Conservation (phyloP, 2,329 filamentous ascomycete species). For the Xylaria sp. region DNA sequence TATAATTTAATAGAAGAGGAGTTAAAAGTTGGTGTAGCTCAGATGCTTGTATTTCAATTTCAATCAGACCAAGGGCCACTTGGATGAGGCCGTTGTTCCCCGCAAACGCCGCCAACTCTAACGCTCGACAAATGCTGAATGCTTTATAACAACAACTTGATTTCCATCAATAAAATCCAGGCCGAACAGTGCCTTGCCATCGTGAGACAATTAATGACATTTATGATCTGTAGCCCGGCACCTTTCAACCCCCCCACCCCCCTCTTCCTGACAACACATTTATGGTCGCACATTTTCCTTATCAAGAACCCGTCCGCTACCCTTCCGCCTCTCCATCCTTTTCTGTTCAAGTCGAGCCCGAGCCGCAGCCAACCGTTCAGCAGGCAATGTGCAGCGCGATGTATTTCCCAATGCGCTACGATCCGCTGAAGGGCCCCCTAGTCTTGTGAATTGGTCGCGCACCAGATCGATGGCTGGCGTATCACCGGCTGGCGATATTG, state of each 20-base stretch:
- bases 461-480: constrained; percentile 58
- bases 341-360: constrained; percentile 66
- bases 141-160: constrained; percentile 26
- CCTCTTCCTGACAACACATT: constrained; percentile 5
- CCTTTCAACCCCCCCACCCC: background rate
- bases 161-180: constrained; percentile 22
- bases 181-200: constrained; percentile 19
- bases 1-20: constrained; percentile 1
- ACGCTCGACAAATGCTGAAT: constrained; percentile 30
- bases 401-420: constrained; percentile 51
- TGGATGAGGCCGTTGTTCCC: constrained; percentile 34
- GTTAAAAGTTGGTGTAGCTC: constrained; percentile 23
- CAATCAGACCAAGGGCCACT: constrained; percentile 14
- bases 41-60: constrained; percentile 27
- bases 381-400: constrained; percentile 59
- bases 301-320: constrained; percentile 37
- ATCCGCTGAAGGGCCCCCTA: constrained; percentile 55
- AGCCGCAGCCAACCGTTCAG: constrained; percentile 64
- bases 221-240: background rate
- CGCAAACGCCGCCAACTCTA: constrained; percentile 36
- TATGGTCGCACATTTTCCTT: constrained; percentile 61
- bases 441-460: constrained; percentile 57
- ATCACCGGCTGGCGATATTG: constrained; percentile 46
- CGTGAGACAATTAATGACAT: constrained; percentile 36
- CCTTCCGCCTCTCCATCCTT: constrained; percentile 61